A percentile compares a stretch with the other conserved stretches of the same genome.
Evolutionary conservation across 345 rosid genomes (phyloP).

Genomic region (Populus davidiana): DNA sequence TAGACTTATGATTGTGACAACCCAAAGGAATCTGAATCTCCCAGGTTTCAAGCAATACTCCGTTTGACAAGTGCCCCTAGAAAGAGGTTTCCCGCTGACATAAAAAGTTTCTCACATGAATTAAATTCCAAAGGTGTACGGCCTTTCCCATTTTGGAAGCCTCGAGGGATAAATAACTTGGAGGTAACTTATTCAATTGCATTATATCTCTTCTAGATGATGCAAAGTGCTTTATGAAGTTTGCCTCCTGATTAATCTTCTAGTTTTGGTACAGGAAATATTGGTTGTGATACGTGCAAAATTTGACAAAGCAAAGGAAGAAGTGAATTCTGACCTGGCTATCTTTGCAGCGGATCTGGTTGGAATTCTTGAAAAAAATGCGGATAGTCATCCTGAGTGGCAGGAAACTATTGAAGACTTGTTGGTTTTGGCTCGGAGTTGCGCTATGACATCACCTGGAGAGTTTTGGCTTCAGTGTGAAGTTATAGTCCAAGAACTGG

Average conservation of each 20-base stretch:
- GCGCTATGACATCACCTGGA: slow-evolving; percentile 89
- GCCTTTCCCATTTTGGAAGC: slow-evolving; percentile 95
- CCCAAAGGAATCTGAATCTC: slow-evolving; percentile 97
- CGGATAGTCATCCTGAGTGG: slow-evolving; percentile 97
- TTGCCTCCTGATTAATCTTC: slow-evolving; percentile 24
- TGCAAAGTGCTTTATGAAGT: slow-evolving; percentile 7
- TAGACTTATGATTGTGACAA: slow-evolving; percentile 70
- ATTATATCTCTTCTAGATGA: neutral
- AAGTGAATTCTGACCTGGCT: slow-evolving; percentile 98
- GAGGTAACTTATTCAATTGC: slow-evolving; percentile 49
- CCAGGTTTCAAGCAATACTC: slow-evolving; percentile 95
- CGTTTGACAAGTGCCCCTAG: slow-evolving; percentile 94
- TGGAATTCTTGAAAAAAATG: slow-evolving; percentile 94
- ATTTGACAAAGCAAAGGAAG: slow-evolving; percentile 99
- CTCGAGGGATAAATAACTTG: slow-evolving; percentile 80
- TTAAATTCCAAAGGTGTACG: slow-evolving; percentile 96
- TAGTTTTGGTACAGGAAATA: slow-evolving; percentile 53
- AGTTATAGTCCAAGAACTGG: slow-evolving; percentile 97
- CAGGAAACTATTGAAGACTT: slow-evolving; percentile 97
- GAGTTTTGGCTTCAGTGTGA: slow-evolving; percentile 99
- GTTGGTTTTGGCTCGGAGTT: slow-evolving; percentile 89
- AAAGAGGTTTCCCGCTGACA: slow-evolving; percentile 91
- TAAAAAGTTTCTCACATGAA: slow-evolving; percentile 99
- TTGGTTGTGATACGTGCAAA: slow-evolving; percentile 78
- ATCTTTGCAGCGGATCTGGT: slow-evolving; percentile 95